phyloP scores from a whole-genome alignment of 805 yeast genomes.

The Allodekkera sacchari region DNA sequence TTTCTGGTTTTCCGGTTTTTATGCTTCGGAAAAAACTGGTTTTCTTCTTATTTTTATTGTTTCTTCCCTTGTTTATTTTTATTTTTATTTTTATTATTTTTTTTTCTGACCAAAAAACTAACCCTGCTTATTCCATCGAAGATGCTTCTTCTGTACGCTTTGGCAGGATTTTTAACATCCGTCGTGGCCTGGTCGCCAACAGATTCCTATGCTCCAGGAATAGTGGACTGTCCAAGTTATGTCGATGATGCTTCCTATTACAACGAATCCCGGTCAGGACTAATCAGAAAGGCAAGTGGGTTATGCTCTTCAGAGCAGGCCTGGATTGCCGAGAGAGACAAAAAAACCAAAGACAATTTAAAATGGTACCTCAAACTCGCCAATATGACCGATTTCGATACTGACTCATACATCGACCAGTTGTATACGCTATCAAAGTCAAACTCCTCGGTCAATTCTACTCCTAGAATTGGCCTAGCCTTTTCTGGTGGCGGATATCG shows the following conservation, averaged over 20 bases:
- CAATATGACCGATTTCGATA: conserved; percentile 39
- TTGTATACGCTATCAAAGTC: conserved; percentile 11
- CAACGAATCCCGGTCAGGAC: conserved; percentile 13
- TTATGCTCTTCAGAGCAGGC: conserved; percentile 38
- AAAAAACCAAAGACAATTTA: conserved; percentile 36
- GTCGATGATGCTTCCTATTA: conserved; percentile 10
- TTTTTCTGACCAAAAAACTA: no score
- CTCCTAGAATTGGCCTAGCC: conserved; percentile 45
- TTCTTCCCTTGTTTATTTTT: no score
- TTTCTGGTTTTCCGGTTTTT: no score
- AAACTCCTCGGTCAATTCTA: conserved; percentile 27
- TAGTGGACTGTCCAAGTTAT: conserved; percentile 43
- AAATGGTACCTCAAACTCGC: conserved; percentile 38
- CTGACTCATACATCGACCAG: conserved; percentile 30
- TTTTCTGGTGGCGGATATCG: conserved; percentile 88
- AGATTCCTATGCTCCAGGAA: conserved; percentile 54
- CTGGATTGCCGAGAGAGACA: conserved; percentile 45
- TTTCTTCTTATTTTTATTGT: no score
- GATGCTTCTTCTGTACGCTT: not conserved
- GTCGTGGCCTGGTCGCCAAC: conserved; percentile 42
- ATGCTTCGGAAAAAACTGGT: no score
- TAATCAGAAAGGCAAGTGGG: conserved; percentile 37
- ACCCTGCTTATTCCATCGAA: no score
- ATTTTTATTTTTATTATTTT: no score
- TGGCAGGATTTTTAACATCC: not conserved